A percentile compares a stretch with the other conserved stretches of the same genome.
Evolutionary conservation across 176 grass and related monocot species (phyloP).

Genomic region (Ampelocalamus luodianensis): DNA sequence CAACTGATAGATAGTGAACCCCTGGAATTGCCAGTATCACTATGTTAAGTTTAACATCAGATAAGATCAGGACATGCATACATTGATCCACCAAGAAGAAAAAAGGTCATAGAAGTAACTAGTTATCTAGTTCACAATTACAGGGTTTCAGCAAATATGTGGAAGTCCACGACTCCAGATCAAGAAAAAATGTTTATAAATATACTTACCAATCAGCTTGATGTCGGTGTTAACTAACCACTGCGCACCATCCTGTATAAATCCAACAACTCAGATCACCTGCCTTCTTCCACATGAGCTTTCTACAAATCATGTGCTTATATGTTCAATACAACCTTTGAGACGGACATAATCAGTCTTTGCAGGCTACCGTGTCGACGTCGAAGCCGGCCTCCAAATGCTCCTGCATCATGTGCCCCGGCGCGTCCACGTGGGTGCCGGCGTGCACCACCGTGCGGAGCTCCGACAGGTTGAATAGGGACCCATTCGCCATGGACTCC

Average conservation of each 20-base stretch:
- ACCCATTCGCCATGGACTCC: constrained; percentile 75
- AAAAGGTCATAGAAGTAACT: background rate
- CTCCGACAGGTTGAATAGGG: constrained; percentile 69
- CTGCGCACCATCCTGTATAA: constrained; percentile 50
- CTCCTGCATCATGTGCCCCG: no score
- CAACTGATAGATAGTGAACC: constrained; percentile 76
- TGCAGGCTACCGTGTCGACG: constrained; percentile 53
- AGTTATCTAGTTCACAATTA: background rate
- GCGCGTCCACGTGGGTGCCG: no score
- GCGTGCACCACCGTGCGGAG: constrained; percentile 54
- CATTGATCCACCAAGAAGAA: background rate
- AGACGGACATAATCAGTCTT: background rate
- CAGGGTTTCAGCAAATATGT: background rate
- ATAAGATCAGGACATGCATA: constrained; percentile 1
- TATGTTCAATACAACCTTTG: background rate
- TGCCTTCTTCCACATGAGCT: constrained; percentile 57
- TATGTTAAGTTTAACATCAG: constrained; percentile 24
- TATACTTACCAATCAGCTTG: constrained; percentile 62
- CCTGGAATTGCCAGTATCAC: constrained; percentile 49
- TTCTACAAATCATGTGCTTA: constrained; percentile 49
- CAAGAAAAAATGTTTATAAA: background rate
- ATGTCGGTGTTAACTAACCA: constrained; percentile 58
- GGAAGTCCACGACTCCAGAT: background rate
- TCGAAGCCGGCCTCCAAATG: constrained; percentile 21
- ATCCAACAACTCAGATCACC: constrained; percentile 57